Conservation (phyloP, 371 early-diverging fungal genomes). For the Apophysomyces variabilis region DNA sequence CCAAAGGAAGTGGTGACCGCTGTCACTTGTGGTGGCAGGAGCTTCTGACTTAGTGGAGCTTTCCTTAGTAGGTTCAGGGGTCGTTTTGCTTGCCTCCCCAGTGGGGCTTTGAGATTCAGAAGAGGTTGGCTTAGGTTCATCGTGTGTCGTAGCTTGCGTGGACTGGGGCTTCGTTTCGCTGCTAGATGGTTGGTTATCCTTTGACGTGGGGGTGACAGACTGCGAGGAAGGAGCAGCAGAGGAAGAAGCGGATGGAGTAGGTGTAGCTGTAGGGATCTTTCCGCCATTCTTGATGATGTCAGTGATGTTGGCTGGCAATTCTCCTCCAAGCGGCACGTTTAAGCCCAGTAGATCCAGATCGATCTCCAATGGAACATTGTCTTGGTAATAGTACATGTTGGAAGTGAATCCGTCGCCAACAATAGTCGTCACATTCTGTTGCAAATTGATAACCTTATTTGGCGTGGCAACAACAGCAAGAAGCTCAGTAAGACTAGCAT, state of each 20-base stretch:
- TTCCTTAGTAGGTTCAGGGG: conserved; percentile 3
- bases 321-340: background rate
- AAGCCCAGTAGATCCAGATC: conserved; percentile 9
- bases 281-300: conserved; percentile 1
- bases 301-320: conserved; percentile 5
- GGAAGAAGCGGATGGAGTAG: conserved; percentile 7
- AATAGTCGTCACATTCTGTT: conserved; percentile 29
- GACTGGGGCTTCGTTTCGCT: background rate
- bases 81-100: conserved; percentile 5
- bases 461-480: conserved; percentile 14
- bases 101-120: conserved; percentile 10
- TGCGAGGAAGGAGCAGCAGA: conserved; percentile 3
- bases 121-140: conserved; percentile 10
- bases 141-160: background rate
- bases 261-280: background rate
- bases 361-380: conserved; percentile 27
- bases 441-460: conserved; percentile 18
- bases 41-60: background rate
- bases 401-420: conserved; percentile 29
- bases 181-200: conserved; percentile 1
- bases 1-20: conserved; percentile 13
- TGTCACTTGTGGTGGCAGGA: background rate
- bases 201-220: background rate
- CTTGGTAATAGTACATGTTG: conserved; percentile 34
- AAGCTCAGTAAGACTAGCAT: conserved; percentile 3